Evolutionary conservation across 2,329 filamentous ascomycete genomes (phyloP), one percentile per base, ranked within the genome.

Genomic region (Hymenoscyphus linearis): DNA sequence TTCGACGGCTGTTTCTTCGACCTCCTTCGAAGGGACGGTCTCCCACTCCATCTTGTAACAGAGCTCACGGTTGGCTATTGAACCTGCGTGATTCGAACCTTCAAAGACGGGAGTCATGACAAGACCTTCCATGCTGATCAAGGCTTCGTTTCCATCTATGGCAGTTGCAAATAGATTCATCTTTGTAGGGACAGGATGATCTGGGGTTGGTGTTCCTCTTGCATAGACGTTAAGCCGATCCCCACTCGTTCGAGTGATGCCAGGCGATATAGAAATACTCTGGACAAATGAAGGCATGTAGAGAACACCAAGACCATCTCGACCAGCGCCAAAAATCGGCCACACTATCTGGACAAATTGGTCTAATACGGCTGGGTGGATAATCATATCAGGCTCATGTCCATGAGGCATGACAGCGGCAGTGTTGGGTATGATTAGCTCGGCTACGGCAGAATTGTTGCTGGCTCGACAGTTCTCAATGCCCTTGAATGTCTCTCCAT

Each of bases 401-500:
- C 70, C 66, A 62, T 75, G 72, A 0, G 79, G 80, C 81, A 83
- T 82, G 0, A 71, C 64, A 1, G 71, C 64, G 0, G 71, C 70
- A 0, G 80, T 82, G 54, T 82, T 75, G 2, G 75, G 75, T 2
- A 80, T 69, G 12, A 72, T 65, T 7, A 80, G 66, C 4, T 74
- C 71, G 2, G 74, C 75, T 9, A 72, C 65, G 1, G 73, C 72
- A 35, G 70, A 68, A 4, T 55, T 57, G 25, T 69, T 66, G 12
- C 73, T 75, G 4, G 78, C 77, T 25, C 73, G 74, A 66, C 78
- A 80, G 59, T 79, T 76, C 52, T 74, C 72, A 10, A 85, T 65
- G 3, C 80, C 78, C 67, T 81, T 80, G 72, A 85, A 85, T 0
- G 75, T 75, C 1, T 76, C 71, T 0, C 82, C 82, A 63, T 84